Base-by-base conservation (phyloP, 495 filamentous ascomycete genomes). In the Bombardia bombarda region DNA sequence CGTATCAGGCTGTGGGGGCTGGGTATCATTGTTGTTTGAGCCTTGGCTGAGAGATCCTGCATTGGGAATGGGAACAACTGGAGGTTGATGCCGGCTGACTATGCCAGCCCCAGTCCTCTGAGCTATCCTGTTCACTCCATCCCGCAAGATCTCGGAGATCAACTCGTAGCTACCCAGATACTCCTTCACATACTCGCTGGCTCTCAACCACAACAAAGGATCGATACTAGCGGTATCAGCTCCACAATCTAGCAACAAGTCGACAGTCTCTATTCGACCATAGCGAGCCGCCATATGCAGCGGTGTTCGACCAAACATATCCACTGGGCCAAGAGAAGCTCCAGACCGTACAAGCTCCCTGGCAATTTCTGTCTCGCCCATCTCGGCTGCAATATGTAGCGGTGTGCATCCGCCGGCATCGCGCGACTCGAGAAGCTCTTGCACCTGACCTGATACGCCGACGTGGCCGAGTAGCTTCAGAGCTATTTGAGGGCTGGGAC, bases 231-330 rank as follows among this genome's bases (percentile, higher is more conserved):
- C 9, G 16, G 32, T 9, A 38, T 48, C 46, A 13, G 46, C 40
- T 19, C 46, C 46, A 4, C n/a, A 18, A 1, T 42, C 46, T n/a
- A 48, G 16, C 28, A 48, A 22, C 40, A 48, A 32, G 10, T 40
- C 26, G 13, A 48, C 26, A 7, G 40, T 48, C 39, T 43, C 46
- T 2, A 3, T 24, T 26, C 40, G 23, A n/a, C 26, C 19, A 33
- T 35, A 21, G 6, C 39, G 46, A 7, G 46, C 46, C 4, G 46
- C 46, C 34, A 48, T 34, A 24, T 48, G 46, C 13, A 48, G 25
- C 24, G 46, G 23, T 3, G 46, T 43, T 7, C 46, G 32, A 4
- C 46, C 46, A 14, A 38, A 13, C 2, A 26, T 12, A 20, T 48
- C 46, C 1, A 35, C 20, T 0, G 33, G n/a, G 19, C 43, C 40